Base-by-base conservation (phyloP, 1,139 yeast species). In the Hanseniaspora gamundiae region DNA sequence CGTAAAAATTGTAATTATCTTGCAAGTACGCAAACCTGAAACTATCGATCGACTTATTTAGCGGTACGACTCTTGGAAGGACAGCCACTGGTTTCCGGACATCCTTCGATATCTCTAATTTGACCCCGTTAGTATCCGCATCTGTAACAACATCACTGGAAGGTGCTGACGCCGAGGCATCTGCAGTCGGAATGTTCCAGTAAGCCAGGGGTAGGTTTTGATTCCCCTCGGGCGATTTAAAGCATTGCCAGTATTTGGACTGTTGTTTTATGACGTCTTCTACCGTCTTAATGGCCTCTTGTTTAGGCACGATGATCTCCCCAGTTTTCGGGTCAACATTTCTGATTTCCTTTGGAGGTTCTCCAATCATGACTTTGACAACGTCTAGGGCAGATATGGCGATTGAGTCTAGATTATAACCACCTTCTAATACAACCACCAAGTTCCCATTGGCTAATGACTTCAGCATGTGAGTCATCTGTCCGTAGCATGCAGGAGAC, bases 391-490 rank as follows among this genome's bases (percentile, higher is more conserved):
- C 98, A 51, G 94, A 82, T 42, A 76, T 78, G 33, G 95, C 85
- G 51, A 87, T 91, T 1, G 96, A 77, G 54, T 87, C 95, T 48
- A 93, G 69, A 58, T 87, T 91, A 60, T 93, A 93, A 1, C 99
- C 99, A 50, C 99, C 98, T 68, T 93, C 99, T 41, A 93, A 69
- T 8, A 87, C 82, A 4, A 87, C 96, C 38, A 94, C 86, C 42
- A 91, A 57, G 53, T 84, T 84, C 2, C 98, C 98, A 53, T 75
- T 76, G 2, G 96, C 95, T 41, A 93, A 67, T 33, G 85, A 78
- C 62, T 87, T 88, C 52, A 93, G 69, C 80, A 80, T 72, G 57
- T 87, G 95, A 2, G 97, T 85, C 95, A 93, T 86, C 51, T 86
- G 88, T 7, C 95, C 96, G 60, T 91, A 93, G 16, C 96, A 95